Percentiles rank a stretch among this genome's conserved stretches.
Evolutionary conservation across 2,329 filamentous ascomycete species (phyloP).

Genomic region (Penicillium sp.): DNA sequence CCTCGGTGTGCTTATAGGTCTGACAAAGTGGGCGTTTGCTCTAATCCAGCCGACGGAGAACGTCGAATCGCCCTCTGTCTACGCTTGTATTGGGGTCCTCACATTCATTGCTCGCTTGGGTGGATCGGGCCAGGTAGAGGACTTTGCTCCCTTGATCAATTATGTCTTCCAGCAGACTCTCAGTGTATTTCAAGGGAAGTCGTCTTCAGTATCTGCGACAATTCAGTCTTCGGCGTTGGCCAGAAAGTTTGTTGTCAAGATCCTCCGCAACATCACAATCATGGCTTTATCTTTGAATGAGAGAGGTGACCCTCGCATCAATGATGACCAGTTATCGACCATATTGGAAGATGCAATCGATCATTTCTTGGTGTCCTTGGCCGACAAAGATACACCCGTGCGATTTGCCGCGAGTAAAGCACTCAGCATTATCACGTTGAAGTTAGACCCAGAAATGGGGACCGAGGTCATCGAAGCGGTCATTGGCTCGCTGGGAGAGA

Average conservation of each 20-base stretch:
- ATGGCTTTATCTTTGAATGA: conserved; percentile 52
- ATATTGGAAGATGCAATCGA: conserved; percentile 74
- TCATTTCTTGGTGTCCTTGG: conserved; percentile 65
- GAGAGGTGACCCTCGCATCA: conserved; percentile 19
- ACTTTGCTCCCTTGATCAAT: conserved; percentile 59
- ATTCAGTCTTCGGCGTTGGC: conserved; percentile 68
- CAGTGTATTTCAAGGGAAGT: conserved; percentile 48
- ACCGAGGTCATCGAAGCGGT: conserved; percentile 80
- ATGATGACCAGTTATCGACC: conserved; percentile 36
- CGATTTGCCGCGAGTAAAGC: conserved; percentile 86
- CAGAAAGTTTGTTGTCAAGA: conserved; percentile 74
- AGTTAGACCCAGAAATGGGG: conserved; percentile 70
- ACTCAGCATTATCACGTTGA: conserved; percentile 74
- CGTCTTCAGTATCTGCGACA: conserved; percentile 42
- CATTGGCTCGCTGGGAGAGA: conserved; percentile 57
- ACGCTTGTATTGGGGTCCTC: conserved; percentile 68
- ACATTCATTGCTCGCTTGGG: conserved; percentile 70
- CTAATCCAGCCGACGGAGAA: conserved; percentile 46
- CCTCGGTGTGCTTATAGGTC: conserved; percentile 57
- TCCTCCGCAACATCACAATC: conserved; percentile 64
- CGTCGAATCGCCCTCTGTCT: conserved; percentile 46
- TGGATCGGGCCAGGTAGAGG: conserved; percentile 61
- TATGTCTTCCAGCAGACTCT: conserved; percentile 59
- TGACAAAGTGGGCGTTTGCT: conserved; percentile 63
- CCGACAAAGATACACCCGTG: conserved; percentile 84